phyloP scores from a whole-genome alignment of 1,284 basidiomycete species.

The Ustilago xerochloae region DNA sequence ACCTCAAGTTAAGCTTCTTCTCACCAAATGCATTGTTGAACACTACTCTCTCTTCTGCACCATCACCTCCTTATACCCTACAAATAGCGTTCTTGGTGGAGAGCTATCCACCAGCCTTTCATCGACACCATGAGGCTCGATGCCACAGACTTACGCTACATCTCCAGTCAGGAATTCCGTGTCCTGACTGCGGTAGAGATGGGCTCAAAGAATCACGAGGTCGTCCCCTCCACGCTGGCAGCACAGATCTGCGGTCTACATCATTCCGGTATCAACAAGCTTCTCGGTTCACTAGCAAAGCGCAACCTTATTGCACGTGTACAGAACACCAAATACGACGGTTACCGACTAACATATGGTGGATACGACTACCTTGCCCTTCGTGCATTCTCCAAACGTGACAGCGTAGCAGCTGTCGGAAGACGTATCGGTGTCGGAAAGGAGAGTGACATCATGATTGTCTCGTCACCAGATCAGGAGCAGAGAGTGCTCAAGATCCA shows the following conservation, averaged over 20 bases:
- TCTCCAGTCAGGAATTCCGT: slow-evolving; percentile 91
- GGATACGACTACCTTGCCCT: slow-evolving; percentile 97
- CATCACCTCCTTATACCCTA: slow-evolving; percentile 9
- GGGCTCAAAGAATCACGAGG: slow-evolving; percentile 97
- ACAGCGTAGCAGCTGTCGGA: slow-evolving; percentile 74
- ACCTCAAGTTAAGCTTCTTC: background rate
- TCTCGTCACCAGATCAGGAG: slow-evolving; percentile 82
- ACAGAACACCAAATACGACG: slow-evolving; percentile 94
- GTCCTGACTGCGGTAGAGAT: slow-evolving; percentile 96
- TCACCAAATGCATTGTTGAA: background rate
- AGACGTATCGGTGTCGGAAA: slow-evolving; percentile 99
- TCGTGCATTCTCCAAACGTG: slow-evolving; percentile 83
- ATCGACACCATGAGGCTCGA: slow-evolving; percentile 80
- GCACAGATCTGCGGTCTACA: slow-evolving; percentile 90
- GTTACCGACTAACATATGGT: slow-evolving; percentile 95
- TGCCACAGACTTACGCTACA: slow-evolving; percentile 91
- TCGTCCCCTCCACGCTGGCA: slow-evolving; percentile 88
- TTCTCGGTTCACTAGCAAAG: slow-evolving; percentile 88
- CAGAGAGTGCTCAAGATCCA: slow-evolving; percentile 93
- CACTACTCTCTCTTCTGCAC: background rate
- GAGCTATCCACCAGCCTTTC: background rate
- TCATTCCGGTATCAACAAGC: slow-evolving; percentile 92
- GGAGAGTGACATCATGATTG: slow-evolving; percentile 96
- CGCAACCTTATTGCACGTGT: slow-evolving; percentile 88
- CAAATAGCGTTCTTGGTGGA: background rate